Evolutionary conservation across 441 rosid species (phyloP), one percentile per base, ranked within the genome.

Genomic region (Aquilaria agallochum): DNA sequence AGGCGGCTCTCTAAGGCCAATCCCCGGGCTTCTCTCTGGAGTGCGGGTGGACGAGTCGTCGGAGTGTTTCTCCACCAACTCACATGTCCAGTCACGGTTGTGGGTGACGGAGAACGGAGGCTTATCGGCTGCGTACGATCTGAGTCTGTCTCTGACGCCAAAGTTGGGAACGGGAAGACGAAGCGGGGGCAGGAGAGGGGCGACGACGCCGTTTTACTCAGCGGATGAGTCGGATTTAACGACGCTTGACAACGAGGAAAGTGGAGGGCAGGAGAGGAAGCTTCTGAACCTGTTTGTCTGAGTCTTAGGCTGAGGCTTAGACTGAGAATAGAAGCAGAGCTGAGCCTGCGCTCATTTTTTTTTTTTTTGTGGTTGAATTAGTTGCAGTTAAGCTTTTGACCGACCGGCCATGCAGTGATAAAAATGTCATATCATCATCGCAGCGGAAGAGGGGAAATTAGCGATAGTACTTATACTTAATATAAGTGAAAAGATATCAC

Each of bases 211-310:
- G 66, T 62, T 68, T 45, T 67, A 58, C 55, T 63, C 42, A 4
- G 42, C 72, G 0, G 76, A 63, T 3, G 69, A 60, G 31, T 76
- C 83, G 8, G 79, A 69, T 55, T 58, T 50, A 47, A 74, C 74
- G 6, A 75, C 73, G 47, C 49, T 71, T 30, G 73, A 62, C 31
- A 70, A 72, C 55, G 71, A 70, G 44, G 67, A 51, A 10, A 72
- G 64, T 0, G 65, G 70, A 30, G 72, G 50, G 9, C 48, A 53
- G 32, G 72, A 74, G 54, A 80, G 66, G 54, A 83, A 80, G 74
- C 85, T 88, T 14, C 59, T 88, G 69, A 85, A 88, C 56, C 83
- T 88, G 27, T 88, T 85, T 62, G 76, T 78, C 64, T 88, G 27
- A 20, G 1, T 20, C 27, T 20, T 20, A 20, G 27, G 27, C 27